Percentiles rank a stretch among this genome's conserved stretches.
phyloP scores from a whole-genome alignment of 306 rosid species.

The Gastrolobium villosum region DNA sequence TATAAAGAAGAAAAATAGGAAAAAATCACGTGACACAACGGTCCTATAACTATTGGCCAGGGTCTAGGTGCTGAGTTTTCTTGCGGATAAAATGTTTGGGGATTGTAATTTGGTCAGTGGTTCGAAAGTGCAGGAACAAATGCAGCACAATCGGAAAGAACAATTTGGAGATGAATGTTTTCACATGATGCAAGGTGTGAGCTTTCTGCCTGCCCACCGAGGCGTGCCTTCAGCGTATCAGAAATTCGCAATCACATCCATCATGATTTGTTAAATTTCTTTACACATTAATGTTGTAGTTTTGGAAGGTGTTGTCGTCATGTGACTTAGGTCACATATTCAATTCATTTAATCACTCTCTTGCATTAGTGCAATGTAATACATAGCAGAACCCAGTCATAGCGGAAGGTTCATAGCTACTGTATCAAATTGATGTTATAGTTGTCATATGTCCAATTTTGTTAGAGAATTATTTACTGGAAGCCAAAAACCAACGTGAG shows the following conservation, averaged over 20 bases:
- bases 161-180: constrained; percentile 33
- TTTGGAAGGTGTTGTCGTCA: too few species aligned
- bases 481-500: neutral
- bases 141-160: constrained; percentile 32
- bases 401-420: too few species aligned
- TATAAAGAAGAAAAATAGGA: constrained; percentile 51
- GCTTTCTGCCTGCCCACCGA: constrained; percentile 4
- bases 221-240: neutral
- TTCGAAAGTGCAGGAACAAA: constrained; percentile 32
- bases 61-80: constrained; percentile 3
- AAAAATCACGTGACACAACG: constrained; percentile 43
- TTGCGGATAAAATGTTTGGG: neutral
- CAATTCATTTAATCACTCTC: too few species aligned
- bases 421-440: neutral
- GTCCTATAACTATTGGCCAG: neutral
- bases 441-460: constrained; percentile 27
- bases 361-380: too few species aligned
- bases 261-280: constrained; percentile 24
- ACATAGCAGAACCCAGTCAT: too few species aligned
- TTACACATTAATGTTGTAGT: neutral
- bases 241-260: neutral
- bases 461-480: constrained; percentile 18
- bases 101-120: constrained; percentile 32
- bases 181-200: constrained; percentile 21
- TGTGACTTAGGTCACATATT: too few species aligned